Evolutionary conservation across 2,329 filamentous ascomycete genomes (phyloP), one percentile per base, ranked within the genome.

Genomic region (Pezicula neosporulosa): DNA sequence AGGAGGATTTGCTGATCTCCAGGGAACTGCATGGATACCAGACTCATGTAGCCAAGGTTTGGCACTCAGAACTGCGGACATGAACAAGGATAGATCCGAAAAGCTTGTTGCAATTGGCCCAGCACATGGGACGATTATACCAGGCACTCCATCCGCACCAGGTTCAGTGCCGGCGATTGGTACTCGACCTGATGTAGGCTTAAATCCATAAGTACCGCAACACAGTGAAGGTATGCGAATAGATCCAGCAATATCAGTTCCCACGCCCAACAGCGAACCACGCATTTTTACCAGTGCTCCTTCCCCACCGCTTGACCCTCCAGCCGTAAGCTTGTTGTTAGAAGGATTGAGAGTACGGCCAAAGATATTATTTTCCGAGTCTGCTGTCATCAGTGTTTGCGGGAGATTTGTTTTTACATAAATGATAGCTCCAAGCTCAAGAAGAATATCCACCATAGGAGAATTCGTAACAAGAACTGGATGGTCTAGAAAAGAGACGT

Each of bases 401-500:
- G 85, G 83, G 2, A 87, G 72, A 56, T 86, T 87, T 1, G 85
- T 87, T 66, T 87, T 87, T 53, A 78, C 75, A 54, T 86, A 85
- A 21, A 84, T 68, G 0, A 88, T 73, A 1, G 83, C 84, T 1
- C 85, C 85, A 0, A 82, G 72, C 15, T 72, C 70, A 33, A 77
- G 68, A 7, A 88, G 66, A 0, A 85, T 66, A 3, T 77, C 70
- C 1, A 86, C 77, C 8, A 86, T 68, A 12, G 58, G 59, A 39
- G 49, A 36, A 19, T 16, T 18, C 27, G 48, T 47, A 15, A 37
- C 36, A n/a, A 44, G 41, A 16, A 77, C 72, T 4, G 77, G 78
- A 48, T 77, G 71, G 52, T 73, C 68, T 37, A 76, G 78, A 49
- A 80, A 71, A 3, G 70, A 73, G 1, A 77, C 75, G 50, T 86